phyloP scores from a whole-genome alignment of 2,329 filamentous ascomycete species.

The Fusarium anthophilum region DNA sequence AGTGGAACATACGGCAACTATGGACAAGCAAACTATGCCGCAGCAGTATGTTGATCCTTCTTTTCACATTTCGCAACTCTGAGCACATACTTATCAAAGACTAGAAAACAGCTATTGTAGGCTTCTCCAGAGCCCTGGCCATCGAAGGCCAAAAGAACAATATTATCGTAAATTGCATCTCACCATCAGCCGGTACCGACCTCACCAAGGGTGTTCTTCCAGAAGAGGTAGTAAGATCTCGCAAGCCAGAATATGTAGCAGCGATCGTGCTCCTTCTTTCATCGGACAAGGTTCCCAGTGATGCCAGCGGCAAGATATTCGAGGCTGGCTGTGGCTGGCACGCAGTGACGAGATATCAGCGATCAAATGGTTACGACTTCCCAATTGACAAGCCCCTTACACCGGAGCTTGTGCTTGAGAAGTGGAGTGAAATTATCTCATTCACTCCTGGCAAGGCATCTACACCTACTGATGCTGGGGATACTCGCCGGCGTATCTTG shows the following conservation, averaged over 20 bases:
- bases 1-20: neutral
- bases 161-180: neutral
- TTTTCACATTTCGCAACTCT: neutral
- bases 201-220: neutral
- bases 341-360: neutral
- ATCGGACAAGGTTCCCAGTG: neutral
- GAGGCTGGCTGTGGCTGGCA: neutral
- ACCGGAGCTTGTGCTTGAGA: neutral
- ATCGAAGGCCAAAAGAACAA: neutral
- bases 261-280: neutral
- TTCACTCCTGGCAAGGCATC: neutral
- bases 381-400: neutral
- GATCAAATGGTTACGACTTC: neutral
- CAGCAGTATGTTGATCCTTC: neutral
- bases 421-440: neutral
- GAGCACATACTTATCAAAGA: neutral
- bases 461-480: neutral
- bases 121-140: neutral
- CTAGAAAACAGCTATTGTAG: neutral
- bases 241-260: neutral
- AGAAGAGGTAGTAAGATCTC: neutral
- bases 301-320: neutral
- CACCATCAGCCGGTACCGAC: neutral
- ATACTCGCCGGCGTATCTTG: neutral
- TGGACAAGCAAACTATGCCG: neutral